Percentiles rank a stretch among this genome's conserved stretches.
Conservation (phyloP, 129 eudicot species). For the Centrapalus pauciflorus region DNA sequence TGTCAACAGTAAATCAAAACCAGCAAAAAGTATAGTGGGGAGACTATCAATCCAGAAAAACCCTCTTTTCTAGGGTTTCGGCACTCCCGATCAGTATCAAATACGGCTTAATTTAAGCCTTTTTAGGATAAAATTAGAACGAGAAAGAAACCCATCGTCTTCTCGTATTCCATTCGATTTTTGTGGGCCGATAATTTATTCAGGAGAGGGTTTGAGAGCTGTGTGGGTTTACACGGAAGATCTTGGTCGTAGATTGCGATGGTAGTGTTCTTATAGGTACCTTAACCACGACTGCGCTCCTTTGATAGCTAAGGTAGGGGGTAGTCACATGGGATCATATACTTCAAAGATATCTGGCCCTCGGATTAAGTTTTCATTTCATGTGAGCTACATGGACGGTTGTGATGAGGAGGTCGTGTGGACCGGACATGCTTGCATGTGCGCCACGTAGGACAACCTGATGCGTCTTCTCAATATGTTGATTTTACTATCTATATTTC, state of each 20-base stretch:
- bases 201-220: conserved; percentile 9
- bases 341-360: not conserved
- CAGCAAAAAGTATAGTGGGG: not conserved
- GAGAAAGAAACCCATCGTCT: not conserved
- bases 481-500: too few species aligned
- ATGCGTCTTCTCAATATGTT: too few species aligned
- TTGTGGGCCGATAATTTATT: not conserved
- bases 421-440: not conserved
- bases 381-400: conserved; percentile 13
- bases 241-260: conserved; percentile 19
- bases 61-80: conserved; percentile 16
- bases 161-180: conserved; percentile 3
- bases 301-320: conserved; percentile 18
- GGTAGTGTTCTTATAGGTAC: not conserved
- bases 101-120: not conserved
- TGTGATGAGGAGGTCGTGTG: conserved; percentile 1
- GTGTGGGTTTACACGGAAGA: conserved; percentile 19
- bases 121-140: not conserved
- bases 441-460: conserved; percentile 9
- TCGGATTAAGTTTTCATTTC: conserved; percentile 4
- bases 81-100: conserved; percentile 11
- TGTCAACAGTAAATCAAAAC: not conserved
- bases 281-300: not conserved
- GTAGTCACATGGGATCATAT: not conserved
- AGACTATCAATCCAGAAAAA: not conserved